A percentile compares a stretch with the other conserved stretches of the same genome.
These are phyloP conservation scores for Diospyros lotus DNA, from an alignment of 148 eudicot genomes.

Conservation along the genomic window DNA sequence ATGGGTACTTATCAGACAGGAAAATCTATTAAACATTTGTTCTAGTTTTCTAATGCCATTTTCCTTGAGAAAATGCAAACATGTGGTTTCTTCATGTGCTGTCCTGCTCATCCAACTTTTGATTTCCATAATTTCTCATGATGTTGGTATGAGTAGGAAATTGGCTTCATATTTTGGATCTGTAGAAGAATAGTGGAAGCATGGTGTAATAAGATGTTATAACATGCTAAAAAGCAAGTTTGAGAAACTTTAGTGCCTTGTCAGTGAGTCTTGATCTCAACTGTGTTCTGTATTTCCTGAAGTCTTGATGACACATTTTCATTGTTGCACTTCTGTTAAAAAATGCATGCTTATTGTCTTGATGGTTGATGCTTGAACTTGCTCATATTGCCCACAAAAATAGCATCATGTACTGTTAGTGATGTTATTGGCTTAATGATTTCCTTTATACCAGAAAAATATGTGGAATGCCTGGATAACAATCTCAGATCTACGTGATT, in stretches of 20 bases:
- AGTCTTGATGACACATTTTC: neutral
- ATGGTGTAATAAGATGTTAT: too few relatives aligned
- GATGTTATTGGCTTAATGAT: conserved; percentile 6
- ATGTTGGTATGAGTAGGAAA: neutral
- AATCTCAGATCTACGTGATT: conserved; percentile 72
- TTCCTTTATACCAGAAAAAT: conserved; percentile 54
- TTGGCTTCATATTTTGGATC: too few relatives aligned
- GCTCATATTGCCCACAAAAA: neutral
- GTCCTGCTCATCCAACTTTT: neutral
- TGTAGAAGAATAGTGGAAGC: too few relatives aligned
- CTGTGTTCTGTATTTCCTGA: neutral
- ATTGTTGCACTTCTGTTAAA: neutral
- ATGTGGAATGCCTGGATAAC: conserved; percentile 97
- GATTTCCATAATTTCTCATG: neutral
- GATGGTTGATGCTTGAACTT: conserved; percentile 1
- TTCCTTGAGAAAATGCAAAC: neutral
- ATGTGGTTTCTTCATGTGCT: neutral
- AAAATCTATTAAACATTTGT: neutral
- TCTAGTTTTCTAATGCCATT: conserved; percentile 6
- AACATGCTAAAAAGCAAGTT: too few relatives aligned
- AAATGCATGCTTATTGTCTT: neutral
- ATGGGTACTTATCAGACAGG: neutral
- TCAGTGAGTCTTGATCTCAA: neutral
- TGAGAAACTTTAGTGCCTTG: neutral
- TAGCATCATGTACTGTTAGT: neutral